Base-by-base conservation (phyloP, 2,329 filamentous ascomycete genomes). In the Neocatenulostroma microsporum region DNA sequence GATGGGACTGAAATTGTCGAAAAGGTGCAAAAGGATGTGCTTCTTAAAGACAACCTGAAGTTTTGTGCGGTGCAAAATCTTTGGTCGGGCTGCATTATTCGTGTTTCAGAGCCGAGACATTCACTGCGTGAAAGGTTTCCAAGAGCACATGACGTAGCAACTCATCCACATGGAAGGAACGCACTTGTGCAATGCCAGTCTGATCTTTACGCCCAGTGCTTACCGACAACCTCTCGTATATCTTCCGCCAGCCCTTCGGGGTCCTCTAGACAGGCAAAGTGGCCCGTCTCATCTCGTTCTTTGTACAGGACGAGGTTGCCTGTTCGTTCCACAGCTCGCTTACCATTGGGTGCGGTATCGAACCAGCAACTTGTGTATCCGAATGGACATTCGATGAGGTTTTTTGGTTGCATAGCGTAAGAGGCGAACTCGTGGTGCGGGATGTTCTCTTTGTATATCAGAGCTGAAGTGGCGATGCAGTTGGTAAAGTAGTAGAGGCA, bases 361-460 rank as follows among this genome's bases (percentile, higher is more conserved):
- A 47, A 63, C 14, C 49, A 57, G 34, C 61, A 62, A 21, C 53
- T 59, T 9, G 55, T 61, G 30, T 62, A 61, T 1, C 60, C 61
- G 34, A 63, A 53, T 5, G 61, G 61, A 18, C 56, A 50, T 15
- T 50, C 56, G 27, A 64, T 63, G 8, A 49, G 36, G 27, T 63
- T 64, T 40, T 61, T 55, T n/a, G 47, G 44, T 39, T 53, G 46
- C 23, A 53, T 51, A 32, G 59, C 56, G 34, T 58, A 62, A 14
- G 53, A 51, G 1, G 58, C 59, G 37, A 62, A 64, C 21, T 56
- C 50, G 33, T 63, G 56, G 36, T 63, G 60, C 9, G 56, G 46
- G 1, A 59, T 54, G 30, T 64, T 64, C 31, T 62, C 57, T 44
- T 60, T 63, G 40, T 64, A 64, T 34, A 53, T 54, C 37, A 63